phyloP scores from a whole-genome alignment of 352 stramenopile genomes.

The Peronospora belbahrii region DNA sequence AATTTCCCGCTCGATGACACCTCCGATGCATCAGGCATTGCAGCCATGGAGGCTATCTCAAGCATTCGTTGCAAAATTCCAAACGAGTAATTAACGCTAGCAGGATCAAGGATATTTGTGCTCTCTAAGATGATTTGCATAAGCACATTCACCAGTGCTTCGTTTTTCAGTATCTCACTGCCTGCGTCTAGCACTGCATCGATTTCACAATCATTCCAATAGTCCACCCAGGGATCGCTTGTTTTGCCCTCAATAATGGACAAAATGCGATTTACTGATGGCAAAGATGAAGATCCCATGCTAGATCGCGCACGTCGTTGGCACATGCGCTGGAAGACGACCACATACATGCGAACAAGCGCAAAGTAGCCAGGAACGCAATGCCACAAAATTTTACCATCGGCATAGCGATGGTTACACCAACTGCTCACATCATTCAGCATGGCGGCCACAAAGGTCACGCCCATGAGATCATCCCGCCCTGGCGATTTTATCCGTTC shows the following conservation, averaged over 20 bases:
- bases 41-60: slow-evolving; percentile 42
- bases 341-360: slow-evolving; percentile 55
- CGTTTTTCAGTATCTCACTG: slow-evolving; percentile 60
- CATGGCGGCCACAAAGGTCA: slow-evolving; percentile 65
- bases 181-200: slow-evolving; percentile 47
- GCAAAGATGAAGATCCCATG: slow-evolving; percentile 20
- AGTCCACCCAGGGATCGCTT: slow-evolving; percentile 63
- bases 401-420: slow-evolving; percentile 37
- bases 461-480: slow-evolving; percentile 54
- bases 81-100: slow-evolving; percentile 81
- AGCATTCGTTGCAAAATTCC: slow-evolving; percentile 71
- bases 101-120: slow-evolving; percentile 76
- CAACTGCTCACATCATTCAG: slow-evolving; percentile 55
- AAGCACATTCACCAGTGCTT: slow-evolving; percentile 59
- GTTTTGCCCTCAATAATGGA: slow-evolving; percentile 45
- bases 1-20: slow-evolving; percentile 11
- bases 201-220: slow-evolving; percentile 61
- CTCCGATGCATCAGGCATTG: slow-evolving; percentile 21
- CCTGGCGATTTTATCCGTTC: slow-evolving; percentile 46
- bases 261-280: slow-evolving; percentile 48
- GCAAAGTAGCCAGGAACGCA: slow-evolving; percentile 73
- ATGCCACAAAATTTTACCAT: slow-evolving; percentile 55
- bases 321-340: slow-evolving; percentile 71
- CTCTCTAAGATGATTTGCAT: slow-evolving; percentile 75
- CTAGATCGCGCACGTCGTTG: slow-evolving; percentile 46